phyloP scores from a whole-genome alignment of 2,329 filamentous ascomycete genomes.

The Trichoderma sp. region DNA sequence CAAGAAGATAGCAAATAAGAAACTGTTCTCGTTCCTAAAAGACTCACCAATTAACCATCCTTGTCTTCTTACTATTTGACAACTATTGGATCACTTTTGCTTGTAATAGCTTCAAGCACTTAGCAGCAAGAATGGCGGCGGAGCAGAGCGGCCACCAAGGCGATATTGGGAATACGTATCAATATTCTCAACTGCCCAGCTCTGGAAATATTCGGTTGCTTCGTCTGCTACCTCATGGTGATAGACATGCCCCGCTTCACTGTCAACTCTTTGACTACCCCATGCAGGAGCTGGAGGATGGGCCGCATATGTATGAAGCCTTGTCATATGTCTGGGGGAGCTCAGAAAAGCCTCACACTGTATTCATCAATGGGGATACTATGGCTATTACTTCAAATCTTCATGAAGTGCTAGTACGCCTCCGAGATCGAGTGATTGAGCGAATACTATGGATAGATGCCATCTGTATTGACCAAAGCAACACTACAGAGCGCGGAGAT shows the following conservation, averaged over 20 bases:
- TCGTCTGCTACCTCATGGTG: constrained; percentile 1
- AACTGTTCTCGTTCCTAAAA: neutral
- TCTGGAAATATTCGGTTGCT: constrained; percentile 15
- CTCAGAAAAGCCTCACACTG: neutral
- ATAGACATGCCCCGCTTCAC: neutral
- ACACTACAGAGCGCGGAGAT: constrained; percentile 8
- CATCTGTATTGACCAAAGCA: constrained; percentile 25
- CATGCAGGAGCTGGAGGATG: neutral
- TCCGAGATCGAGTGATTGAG: constrained; percentile 9
- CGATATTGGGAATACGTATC: neutral
- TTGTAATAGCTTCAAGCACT: neutral
- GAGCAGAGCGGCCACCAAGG: neutral
- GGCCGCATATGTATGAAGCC: constrained; percentile 15
- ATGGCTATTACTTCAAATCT: constrained; percentile 24
- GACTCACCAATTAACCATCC: neutral
- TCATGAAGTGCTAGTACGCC: constrained; percentile 4
- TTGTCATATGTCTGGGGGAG: constrained; percentile 26
- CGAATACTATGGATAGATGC: constrained; percentile 27
- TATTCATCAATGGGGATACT: neutral
- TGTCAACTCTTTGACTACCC: constrained; percentile 20
- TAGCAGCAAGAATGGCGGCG: neutral
- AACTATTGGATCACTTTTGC: neutral
- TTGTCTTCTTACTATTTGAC: neutral
- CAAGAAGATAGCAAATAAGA: neutral
- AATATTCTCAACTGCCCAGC: neutral